Conservation (phyloP, 1,139 yeast species). For the Pichia sp. region DNA sequence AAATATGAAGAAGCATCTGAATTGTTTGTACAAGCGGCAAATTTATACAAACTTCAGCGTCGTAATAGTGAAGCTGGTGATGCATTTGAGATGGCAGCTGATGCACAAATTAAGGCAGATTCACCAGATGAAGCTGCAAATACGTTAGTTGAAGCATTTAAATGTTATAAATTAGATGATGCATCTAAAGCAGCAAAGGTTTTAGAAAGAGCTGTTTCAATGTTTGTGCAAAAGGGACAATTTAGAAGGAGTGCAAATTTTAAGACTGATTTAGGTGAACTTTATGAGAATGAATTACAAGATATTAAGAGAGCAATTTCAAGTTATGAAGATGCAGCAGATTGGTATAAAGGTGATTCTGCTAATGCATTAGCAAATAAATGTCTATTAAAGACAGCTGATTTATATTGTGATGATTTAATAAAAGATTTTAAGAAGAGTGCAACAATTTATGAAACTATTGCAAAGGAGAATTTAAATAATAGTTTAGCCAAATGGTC, state of each 20-base stretch:
- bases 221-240: conserved; percentile 86
- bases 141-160: conserved; percentile 84
- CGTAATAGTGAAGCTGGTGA: conserved; percentile 65
- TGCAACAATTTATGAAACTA: conserved; percentile 63
- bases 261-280: conserved; percentile 81
- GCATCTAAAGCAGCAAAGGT: conserved; percentile 78
- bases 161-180: conserved; percentile 65
- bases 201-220: conserved; percentile 66
- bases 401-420: conserved; percentile 61
- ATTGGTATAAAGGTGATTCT: conserved; percentile 89
- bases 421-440: conserved; percentile 65
- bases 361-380: conserved; percentile 89
- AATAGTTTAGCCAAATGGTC: conserved; percentile 83
- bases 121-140: conserved; percentile 90
- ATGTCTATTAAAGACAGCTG: conserved; percentile 85
- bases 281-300: conserved; percentile 67
- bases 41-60: conserved; percentile 69
- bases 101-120: conserved; percentile 64
- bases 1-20: conserved; percentile 90
- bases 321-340: conserved; percentile 90
- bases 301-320: conserved; percentile 64
- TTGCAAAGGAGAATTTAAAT: conserved; percentile 69
- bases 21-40: conserved; percentile 83
- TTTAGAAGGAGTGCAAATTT: conserved; percentile 95
- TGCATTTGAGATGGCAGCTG: conserved; percentile 81